These are phyloP conservation scores for Cryptococcus floricola DNA, from an alignment of 1,284 basidiomycete species.

Conservation along the genomic window DNA sequence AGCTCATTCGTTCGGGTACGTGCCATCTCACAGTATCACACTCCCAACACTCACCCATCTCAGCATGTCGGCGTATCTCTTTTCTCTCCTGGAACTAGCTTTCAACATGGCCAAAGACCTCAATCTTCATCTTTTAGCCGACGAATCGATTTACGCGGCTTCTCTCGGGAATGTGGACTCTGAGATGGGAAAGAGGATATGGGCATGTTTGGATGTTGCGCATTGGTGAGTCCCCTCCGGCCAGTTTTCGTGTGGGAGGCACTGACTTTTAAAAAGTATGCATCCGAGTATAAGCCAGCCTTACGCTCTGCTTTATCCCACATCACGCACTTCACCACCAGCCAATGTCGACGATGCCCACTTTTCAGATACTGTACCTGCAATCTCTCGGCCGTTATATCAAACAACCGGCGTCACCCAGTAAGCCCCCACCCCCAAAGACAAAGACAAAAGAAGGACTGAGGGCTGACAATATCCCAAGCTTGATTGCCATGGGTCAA, in stretches of 20 bases:
- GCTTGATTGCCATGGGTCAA: conserved; percentile 13
- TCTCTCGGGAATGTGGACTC: conserved; percentile 8
- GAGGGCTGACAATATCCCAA: too few relatives aligned
- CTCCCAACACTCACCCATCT: too few relatives aligned
- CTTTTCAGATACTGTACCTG: conserved; percentile 6
- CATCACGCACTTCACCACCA: conserved; percentile 16
- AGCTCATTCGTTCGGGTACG: too few relatives aligned
- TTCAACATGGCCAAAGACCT: not conserved
- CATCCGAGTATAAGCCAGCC: conserved; percentile 8
- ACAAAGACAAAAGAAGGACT: too few relatives aligned
- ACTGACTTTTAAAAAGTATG: not conserved
- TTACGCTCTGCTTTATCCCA: conserved; percentile 8
- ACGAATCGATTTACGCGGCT: not conserved
- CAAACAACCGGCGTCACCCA: conserved; percentile 14
- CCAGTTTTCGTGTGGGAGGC: not conserved
- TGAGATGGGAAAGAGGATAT: conserved; percentile 14
- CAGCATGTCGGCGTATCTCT: too few relatives aligned
- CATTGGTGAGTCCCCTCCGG: conserved; percentile 11
- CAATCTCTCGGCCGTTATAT: conserved; percentile 8
- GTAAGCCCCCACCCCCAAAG: too few relatives aligned
- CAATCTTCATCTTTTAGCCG: conserved; percentile 15
- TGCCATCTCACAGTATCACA: too few relatives aligned
- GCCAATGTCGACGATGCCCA: conserved; percentile 18
- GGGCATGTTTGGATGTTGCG: conserved; percentile 15
- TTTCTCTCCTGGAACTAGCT: too few relatives aligned